Evolutionary conservation across 2,329 filamentous ascomycete genomes (phyloP), one percentile per base, ranked within the genome.

Genomic region (Penicillium hordei): DNA sequence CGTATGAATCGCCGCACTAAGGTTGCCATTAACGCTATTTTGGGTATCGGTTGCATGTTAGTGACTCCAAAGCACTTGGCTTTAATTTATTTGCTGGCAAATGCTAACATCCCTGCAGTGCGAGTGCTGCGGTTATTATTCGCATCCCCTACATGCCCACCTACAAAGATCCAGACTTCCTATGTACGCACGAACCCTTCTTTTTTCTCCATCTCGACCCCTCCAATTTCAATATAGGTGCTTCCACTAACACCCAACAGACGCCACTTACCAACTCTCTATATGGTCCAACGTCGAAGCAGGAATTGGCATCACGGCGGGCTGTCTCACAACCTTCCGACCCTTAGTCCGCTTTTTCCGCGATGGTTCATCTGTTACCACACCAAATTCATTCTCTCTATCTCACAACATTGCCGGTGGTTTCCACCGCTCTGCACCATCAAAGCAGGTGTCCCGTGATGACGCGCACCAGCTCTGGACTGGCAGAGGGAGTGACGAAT

Each of bases 1-100:
- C 79, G 83, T 55, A 84, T 87, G 78, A 79, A 79, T 44, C 66
- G 55, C 6, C 77, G 75, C 52, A 80, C 78, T 2, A 86, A 85
- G 63, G 19, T 78, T 2, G 76, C 82, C 1, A 71, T 86, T 8
- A 77, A 78, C 6, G 74, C 75, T 0, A 75, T 87, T 45, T 73
- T 87, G 40, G 75, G 77, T 1, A 76, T 86, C 66, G 86, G 83
- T 25, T 83, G 83, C 64, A 78, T 75, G 46, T 69, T 48, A n/a
- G 67, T 68, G 67, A 13, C 15, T 21, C 27, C 17, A 75, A 52
- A 64, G 17, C 15, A 23, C 13, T 21, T 36, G 12, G 27, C 7
- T 34, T 25, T 23, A 43, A 39, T 42, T 19, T 17, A 34, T 19
- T 44, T n/a, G 5, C 29, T 29, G 38, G 64, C 10, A 65, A 76